A percentile compares a stretch with the other conserved stretches of the same genome.
phyloP scores from a whole-genome alignment of 2,329 filamentous ascomycete genomes.

The Ophiocordyceps camponoti-leonardi region DNA sequence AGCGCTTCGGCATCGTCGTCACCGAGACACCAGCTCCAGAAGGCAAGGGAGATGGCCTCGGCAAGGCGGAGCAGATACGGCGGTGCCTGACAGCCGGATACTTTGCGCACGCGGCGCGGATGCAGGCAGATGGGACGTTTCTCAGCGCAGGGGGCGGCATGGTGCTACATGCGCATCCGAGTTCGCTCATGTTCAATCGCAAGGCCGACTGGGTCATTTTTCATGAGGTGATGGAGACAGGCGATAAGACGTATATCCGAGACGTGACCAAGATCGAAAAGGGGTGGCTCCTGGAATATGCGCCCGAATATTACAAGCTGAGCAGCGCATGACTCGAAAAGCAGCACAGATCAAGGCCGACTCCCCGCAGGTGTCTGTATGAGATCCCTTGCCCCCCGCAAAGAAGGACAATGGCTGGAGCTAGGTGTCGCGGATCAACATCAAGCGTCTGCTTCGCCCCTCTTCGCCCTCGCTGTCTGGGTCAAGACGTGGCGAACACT shows the following conservation, averaged over 20 bases:
- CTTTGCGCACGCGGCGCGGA: constrained; percentile 83
- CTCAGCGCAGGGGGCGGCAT: constrained; percentile 67
- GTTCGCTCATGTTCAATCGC: constrained; percentile 85
- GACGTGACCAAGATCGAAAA: constrained; percentile 91
- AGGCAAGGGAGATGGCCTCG: constrained; percentile 10
- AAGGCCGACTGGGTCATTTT: constrained; percentile 97
- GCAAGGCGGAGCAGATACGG: constrained; percentile 54
- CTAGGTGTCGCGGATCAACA: background rate
- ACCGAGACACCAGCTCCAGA: constrained; percentile 40
- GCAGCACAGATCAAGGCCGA: background rate
- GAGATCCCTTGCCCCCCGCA: no score
- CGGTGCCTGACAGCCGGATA: constrained; percentile 79
- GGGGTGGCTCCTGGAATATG: constrained; percentile 81
- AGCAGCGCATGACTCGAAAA: constrained; percentile 12
- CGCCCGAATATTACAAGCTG: constrained; percentile 63
- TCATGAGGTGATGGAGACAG: constrained; percentile 80
- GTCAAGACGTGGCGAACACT: background rate
- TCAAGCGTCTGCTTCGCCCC: background rate
- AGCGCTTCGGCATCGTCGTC: constrained; percentile 60
- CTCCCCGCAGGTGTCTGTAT: background rate
- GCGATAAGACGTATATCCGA: constrained; percentile 74
- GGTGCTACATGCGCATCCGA: constrained; percentile 74
- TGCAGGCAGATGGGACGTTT: constrained; percentile 87
- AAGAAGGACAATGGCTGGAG: background rate
- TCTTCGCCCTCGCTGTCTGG: background rate